Conservation (phyloP, 2,329 filamentous ascomycete genomes). For the Decorospora gaudefroyi region DNA sequence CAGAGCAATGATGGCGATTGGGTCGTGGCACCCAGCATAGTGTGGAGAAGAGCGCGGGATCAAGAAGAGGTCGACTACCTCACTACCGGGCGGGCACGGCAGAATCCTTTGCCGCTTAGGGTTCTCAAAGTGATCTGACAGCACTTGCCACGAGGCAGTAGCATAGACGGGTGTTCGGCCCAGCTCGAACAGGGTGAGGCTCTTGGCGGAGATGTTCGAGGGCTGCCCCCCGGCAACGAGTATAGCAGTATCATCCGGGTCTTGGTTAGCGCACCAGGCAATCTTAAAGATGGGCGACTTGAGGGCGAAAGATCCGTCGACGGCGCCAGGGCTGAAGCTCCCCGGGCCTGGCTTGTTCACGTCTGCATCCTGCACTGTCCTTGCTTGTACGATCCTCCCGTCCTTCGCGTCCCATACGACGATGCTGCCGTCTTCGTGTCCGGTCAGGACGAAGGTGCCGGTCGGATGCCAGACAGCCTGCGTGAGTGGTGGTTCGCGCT, state of each 20-base stretch:
- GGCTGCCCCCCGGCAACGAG: constrained; percentile 81
- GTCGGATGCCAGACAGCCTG: constrained; percentile 95
- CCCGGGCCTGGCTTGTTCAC: constrained; percentile 68
- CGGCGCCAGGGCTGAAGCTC: constrained; percentile 49
- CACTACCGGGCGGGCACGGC: constrained; percentile 74
- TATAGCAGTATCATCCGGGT: constrained; percentile 89
- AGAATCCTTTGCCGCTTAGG: constrained; percentile 72
- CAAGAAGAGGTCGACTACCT: constrained; percentile 78
- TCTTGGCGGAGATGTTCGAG: constrained; percentile 69
- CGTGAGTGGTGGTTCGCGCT: constrained; percentile 73
- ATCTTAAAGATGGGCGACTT: constrained; percentile 79
- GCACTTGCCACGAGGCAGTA: constrained; percentile 84
- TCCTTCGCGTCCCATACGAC: constrained; percentile 96
- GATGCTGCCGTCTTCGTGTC: constrained; percentile 86
- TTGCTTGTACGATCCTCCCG: constrained; percentile 78
- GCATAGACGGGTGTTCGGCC: constrained; percentile 87
- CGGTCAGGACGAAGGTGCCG: constrained; percentile 84
- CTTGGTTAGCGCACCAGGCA: constrained; percentile 91
- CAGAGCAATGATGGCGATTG: constrained; percentile 78
- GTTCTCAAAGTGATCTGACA: constrained; percentile 78
- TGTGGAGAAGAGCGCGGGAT: constrained; percentile 83
- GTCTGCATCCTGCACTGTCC: constrained; percentile 74
- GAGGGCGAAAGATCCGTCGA: constrained; percentile 59
- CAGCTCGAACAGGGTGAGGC: constrained; percentile 86
- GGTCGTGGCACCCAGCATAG: constrained; percentile 86